Base-by-base conservation (phyloP, 2,329 filamentous ascomycete genomes). In the Trichothecium sympodiale region DNA sequence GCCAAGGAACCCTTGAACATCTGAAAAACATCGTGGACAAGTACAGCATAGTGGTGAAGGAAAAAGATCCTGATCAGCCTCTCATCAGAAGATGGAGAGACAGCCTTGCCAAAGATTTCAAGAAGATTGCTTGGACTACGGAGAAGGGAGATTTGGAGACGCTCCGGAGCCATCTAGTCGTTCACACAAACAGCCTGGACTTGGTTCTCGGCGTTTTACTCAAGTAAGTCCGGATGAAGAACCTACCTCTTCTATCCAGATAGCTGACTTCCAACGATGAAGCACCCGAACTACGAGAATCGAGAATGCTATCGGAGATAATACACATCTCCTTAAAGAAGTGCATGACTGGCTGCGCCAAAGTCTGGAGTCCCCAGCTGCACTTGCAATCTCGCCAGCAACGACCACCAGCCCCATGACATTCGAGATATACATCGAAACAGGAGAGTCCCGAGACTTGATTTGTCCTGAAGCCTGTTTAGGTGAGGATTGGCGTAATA, bases 101-200 rank as follows among this genome's bases (percentile, higher is more conserved):
- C n/a, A n/a, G 14, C 8, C 12, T 42, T 33, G 31, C 14, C 16
- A 20, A 29, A 25, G 33, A 37, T 26, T 42, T 33, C 31, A 38
- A 28, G 15, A 40, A 41, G 33, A 35, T 42, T 13, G 16, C 30
- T 4, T 42, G 41, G 41, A 42, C 41, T 10, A 40, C 33, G 7
- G 35, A 42, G 15, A 33, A 29, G 9, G 41, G 29, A 4, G 33
- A 38, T 17, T 29, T 42, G 15, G 31, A 9, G 9, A 32, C 17
- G 8, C 36, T 42, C 2, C 31, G 27, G 12, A 23, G 18, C 26
- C 35, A 42, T 10, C 30, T 42, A 15, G 38, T 4, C 14, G 17
- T 32, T 27, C 31, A 38, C 29, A 14, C 38, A 8, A 41, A 41
- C 31, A 39, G 37, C 34, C 12, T 41, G 17, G 33, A 39, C 14